Evolutionary conservation across 139 green algal species (phyloP).

Genomic region (Dunaliella sp.): DNA sequence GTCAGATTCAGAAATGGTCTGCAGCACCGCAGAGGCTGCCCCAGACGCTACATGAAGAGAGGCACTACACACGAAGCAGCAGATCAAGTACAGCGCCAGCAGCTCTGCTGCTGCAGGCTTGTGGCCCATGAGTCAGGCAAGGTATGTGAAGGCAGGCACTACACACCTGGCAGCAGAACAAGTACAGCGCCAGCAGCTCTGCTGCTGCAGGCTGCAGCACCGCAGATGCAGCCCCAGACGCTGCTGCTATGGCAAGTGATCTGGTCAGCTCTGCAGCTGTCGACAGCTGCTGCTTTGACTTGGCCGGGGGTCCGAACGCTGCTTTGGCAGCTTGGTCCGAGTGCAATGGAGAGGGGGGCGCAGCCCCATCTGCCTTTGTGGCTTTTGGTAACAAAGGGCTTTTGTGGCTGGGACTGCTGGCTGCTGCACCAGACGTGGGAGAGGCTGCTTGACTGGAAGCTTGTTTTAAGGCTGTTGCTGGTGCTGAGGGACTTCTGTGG

Average conservation of each 20-base stretch:
- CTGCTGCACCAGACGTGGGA: too few species aligned
- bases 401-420: too few species aligned
- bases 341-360: too few species aligned
- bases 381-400: too few species aligned
- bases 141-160: too few species aligned
- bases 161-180: constrained; percentile 19
- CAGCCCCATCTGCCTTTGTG: too few species aligned
- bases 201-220: neutral
- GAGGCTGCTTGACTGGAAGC: too few species aligned
- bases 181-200: constrained; percentile 3
- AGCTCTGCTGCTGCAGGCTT: neutral
- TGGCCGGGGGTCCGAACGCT: neutral
- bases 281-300: neutral
- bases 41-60: too few species aligned
- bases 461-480: neutral
- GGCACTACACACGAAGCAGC: constrained; percentile 11
- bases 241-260: neutral
- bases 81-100: constrained; percentile 14
- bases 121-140: too few species aligned
- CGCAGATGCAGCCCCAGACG: neutral
- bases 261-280: neutral
- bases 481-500: neutral
- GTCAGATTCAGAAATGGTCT: too few species aligned
- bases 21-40: too few species aligned
- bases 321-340: neutral